Conservation (phyloP, 192 early-diverging fungal species). For the Oehlia diaphana region DNA sequence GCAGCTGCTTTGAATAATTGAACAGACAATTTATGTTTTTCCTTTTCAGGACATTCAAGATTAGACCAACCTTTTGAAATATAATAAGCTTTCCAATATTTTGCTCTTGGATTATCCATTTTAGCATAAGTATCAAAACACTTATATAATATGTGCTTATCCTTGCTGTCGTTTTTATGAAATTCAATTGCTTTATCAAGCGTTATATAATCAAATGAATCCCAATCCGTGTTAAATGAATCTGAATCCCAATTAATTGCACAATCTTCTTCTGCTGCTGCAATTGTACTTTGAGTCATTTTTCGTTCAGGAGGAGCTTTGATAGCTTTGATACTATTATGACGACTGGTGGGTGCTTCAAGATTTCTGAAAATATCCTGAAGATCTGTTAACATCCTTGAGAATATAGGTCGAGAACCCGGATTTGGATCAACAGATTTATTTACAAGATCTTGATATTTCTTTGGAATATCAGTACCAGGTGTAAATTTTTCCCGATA, state of each 20-base stretch:
- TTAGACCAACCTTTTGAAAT: not conserved
- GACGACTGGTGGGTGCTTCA: not conserved
- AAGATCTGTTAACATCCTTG: not conserved
- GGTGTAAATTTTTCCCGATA: not conserved
- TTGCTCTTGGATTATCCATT: not conserved
- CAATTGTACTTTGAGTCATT: not conserved
- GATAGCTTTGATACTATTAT: not conserved
- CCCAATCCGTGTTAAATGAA: not conserved
- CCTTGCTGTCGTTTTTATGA: not conserved
- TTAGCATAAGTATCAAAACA: not conserved
- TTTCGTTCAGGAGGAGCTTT: not conserved
- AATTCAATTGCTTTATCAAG: not conserved
- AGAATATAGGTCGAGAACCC: not conserved
- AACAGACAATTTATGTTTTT: not conserved
- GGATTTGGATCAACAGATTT: not conserved
- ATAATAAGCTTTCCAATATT: not conserved
- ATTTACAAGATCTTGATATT: not conserved
- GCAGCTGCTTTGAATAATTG: too few species aligned
- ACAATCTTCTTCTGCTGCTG: not conserved
- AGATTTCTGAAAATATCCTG: not conserved
- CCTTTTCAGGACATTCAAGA: not conserved
- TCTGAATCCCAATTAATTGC: not conserved
- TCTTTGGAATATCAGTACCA: not conserved
- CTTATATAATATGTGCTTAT: not conserved
- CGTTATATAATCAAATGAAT: not conserved